Evolutionary conservation across 495 filamentous ascomycete species (phyloP).

Genomic region (Talaromyces ruber): DNA sequence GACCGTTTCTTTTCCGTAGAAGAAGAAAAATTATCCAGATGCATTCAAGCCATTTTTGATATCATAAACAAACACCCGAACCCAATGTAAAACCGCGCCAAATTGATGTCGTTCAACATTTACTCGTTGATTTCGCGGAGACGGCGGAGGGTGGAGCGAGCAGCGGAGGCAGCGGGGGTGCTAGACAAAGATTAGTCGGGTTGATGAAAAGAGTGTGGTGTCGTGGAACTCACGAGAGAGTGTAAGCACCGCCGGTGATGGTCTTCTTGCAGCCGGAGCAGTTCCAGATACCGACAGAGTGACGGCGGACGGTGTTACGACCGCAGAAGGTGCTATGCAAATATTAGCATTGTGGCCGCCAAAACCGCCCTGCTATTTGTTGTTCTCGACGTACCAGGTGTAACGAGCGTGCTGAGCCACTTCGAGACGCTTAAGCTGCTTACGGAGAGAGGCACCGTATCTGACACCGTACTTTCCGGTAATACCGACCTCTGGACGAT

Average conservation of each 20-base stretch:
- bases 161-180: constrained; percentile 91
- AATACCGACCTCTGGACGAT: constrained; percentile 68
- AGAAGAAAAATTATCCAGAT: constrained; percentile 1
- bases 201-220: constrained; percentile 7
- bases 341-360: not conserved
- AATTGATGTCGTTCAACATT: constrained; percentile 16
- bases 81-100: constrained; percentile 22
- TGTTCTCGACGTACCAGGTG: constrained; percentile 24
- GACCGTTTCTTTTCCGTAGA: not conserved
- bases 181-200: constrained; percentile 36
- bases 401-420: constrained; percentile 93
- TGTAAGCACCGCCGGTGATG: constrained; percentile 93
- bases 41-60: constrained; percentile 7
- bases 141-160: constrained; percentile 93
- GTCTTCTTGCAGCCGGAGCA: constrained; percentile 92
- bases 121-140: constrained; percentile 98
- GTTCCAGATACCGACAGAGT: constrained; percentile 92
- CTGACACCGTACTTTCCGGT: constrained; percentile 68
- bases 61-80: constrained; percentile 14
- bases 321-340: constrained; percentile 79
- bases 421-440: constrained; percentile 99
- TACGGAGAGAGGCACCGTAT: constrained; percentile 99
- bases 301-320: constrained; percentile 86
- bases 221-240: constrained; percentile 72
- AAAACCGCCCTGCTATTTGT: not conserved